Percentiles rank a stretch among this genome's conserved stretches.
Evolutionary conservation across 257 asterid genomes (phyloP).

Genomic region (Scutellaria barbata): DNA sequence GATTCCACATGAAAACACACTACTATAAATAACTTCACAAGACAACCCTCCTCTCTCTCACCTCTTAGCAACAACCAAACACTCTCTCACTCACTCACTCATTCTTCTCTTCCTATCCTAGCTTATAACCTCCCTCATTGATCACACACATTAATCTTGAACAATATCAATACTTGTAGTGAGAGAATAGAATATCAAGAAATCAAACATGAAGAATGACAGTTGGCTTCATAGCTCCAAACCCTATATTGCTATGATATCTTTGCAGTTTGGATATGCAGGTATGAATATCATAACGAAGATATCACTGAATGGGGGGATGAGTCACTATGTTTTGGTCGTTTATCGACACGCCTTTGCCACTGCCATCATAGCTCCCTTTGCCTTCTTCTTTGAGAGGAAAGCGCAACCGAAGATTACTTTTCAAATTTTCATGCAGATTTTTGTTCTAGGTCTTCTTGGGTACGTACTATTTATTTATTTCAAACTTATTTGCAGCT

Average conservation of each 20-base stretch:
- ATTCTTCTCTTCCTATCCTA: too few relatives aligned
- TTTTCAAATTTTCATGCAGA: conserved; percentile 77
- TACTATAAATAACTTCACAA: conserved; percentile 40
- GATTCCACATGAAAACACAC: conserved; percentile 36
- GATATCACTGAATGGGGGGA: conserved; percentile 68
- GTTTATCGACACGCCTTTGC: conserved; percentile 77
- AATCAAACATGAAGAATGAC: conserved; percentile 8
- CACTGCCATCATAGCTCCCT: conserved; percentile 71
- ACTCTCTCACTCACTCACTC: too few relatives aligned
- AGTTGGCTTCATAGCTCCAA: conserved; percentile 37
- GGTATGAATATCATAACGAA: conserved; percentile 77
- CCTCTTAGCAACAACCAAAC: background rate
- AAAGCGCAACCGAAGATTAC: conserved; percentile 87
- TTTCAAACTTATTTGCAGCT: background rate
- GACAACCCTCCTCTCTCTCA: conserved; percentile 6
- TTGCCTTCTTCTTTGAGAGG: conserved; percentile 79
- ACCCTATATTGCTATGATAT: conserved; percentile 65
- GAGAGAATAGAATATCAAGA: conserved; percentile 4
- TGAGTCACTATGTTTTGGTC: conserved; percentile 75
- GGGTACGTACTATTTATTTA: conserved; percentile 48
- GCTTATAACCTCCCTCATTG: too few relatives aligned
- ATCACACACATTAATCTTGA: background rate
- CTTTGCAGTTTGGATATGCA: conserved; percentile 73
- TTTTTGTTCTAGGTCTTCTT: conserved; percentile 82
- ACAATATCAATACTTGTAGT: background rate